Conservation (phyloP, 176 grass and related monocot genomes). For the Rhynchospora tenuis region DNA sequence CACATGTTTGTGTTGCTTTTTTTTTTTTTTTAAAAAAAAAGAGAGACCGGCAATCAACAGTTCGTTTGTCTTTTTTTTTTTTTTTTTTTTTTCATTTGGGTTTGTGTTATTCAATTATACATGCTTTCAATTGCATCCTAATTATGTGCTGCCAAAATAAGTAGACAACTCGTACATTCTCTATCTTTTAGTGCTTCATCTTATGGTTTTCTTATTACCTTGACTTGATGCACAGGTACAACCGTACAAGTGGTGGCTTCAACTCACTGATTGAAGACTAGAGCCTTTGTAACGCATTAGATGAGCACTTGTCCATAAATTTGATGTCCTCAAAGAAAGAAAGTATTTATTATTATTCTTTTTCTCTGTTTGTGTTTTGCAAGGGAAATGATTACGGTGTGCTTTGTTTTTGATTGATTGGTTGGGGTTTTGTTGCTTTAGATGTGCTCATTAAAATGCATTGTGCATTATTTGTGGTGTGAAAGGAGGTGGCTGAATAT, state of each 20-base stretch:
- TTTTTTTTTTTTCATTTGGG: too few species aligned
- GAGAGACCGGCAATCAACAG: too few species aligned
- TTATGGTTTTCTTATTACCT: not conserved
- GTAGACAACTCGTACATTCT: too few species aligned
- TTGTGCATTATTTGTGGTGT: not conserved
- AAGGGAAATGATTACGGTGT: not conserved
- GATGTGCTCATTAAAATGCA: not conserved
- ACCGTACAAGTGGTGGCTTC: slow-evolving; percentile 17
- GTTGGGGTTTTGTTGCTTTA: not conserved
- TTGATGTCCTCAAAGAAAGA: slow-evolving; percentile 11
- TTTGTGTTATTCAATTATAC: too few species aligned
- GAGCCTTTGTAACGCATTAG: not conserved
- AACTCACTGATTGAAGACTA: slow-evolving; percentile 20
- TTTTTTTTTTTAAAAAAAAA: too few species aligned
- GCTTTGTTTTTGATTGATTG: slow-evolving; percentile 4
- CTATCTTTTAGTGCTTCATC: too few species aligned
- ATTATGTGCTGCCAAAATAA: too few species aligned
- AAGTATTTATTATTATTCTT: not conserved
- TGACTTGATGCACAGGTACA: slow-evolving; percentile 1
- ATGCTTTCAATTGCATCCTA: too few species aligned
- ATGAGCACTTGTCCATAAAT: slow-evolving; percentile 11
- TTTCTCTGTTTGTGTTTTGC: not conserved
- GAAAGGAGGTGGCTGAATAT: not conserved
- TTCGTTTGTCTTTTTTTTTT: too few species aligned
- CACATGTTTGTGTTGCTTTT: too few species aligned